Evolutionary conservation across 352 stramenopile genomes (phyloP), one percentile per base, ranked within the genome.

Genomic region (Globisporangium carolinianum): DNA sequence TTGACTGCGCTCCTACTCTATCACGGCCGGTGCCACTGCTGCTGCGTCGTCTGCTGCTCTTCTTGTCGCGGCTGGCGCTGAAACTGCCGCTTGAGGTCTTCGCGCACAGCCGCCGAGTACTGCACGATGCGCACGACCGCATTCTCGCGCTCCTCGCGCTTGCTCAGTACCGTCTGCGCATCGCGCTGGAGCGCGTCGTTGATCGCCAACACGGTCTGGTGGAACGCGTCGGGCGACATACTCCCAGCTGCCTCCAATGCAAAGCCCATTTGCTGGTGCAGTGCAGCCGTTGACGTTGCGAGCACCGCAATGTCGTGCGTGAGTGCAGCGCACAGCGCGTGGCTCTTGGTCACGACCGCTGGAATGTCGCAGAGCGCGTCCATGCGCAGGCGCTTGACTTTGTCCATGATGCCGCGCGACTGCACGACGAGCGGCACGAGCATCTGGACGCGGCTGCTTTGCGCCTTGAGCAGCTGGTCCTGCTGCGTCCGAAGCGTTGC

Each of bases 101-200:
- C 67, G n/a, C 82, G 82, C 11, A 90, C 60, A 0, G 61, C 38
- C 0, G 45, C 37, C 51, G 71, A 78, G 65, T 87, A 92, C 63
- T 92, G 82, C 47, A 92, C 79, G 42, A 92, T 76, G 0, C 78
- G 75, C 35, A 90, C 69, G 18, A 90, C 75, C 58, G 89, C 79
- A 36, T 73, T 71, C n/a, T 89, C 71, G 14, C 79, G 74, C 39
- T 76, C 69, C n/a, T 83, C 70, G 45, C 80, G 75, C 10, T 72
- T 69, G 9, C 66, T 54, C 35, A 52, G 55, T 17, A 85, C 76
- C 4, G 47, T 66, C 46, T 75, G 63, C 32, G 87, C 69, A 6
- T 77, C 63, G 39, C 61, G 45, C 24, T 82, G 66, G n/a, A 92
- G 83, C 5, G 63, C 62, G 4, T 59, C 38, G 50, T 75, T 89